A percentile compares a stretch with the other conserved stretches of the same genome.
Evolutionary conservation across 2,329 filamentous ascomycete species (phyloP).

Genomic region (Xylariaceae sp.): DNA sequence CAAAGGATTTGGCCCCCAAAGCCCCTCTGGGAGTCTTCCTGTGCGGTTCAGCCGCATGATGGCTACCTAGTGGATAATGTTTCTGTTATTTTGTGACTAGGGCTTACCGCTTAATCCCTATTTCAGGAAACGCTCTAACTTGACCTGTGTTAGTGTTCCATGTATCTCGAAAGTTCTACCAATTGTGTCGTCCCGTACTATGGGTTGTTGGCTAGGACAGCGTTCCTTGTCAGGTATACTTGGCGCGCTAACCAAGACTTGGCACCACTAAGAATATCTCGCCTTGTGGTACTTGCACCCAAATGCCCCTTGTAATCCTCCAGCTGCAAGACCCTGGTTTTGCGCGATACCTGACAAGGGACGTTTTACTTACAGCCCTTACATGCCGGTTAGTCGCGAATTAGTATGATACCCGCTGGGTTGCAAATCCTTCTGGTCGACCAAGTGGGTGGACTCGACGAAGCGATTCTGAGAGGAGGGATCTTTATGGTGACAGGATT

Average conservation of each 20-base stretch:
- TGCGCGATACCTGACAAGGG: too few species aligned
- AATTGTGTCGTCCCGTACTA: too few species aligned
- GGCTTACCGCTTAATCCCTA: background rate
- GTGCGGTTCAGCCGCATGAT: constrained; percentile 14
- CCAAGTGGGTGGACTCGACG: background rate
- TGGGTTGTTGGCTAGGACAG: background rate
- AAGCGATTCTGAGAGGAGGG: too few species aligned
- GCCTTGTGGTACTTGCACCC: too few species aligned
- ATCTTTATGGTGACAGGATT: too few species aligned
- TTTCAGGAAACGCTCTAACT: constrained; percentile 8
- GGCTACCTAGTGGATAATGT: background rate
- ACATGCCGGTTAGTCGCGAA: background rate
- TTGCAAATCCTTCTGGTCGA: constrained; percentile 12
- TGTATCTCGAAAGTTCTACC: background rate
- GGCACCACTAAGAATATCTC: too few species aligned
- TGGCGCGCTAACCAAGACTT: too few species aligned
- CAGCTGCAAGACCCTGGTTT: too few species aligned
- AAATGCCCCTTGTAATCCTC: too few species aligned
- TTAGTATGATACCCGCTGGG: background rate
- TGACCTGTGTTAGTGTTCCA: background rate
- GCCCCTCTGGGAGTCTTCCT: too few species aligned
- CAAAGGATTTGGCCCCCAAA: background rate
- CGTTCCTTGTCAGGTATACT: too few species aligned
- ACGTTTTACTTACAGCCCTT: too few species aligned
- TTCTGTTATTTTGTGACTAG: background rate